These are phyloP conservation scores for Pseudocercospora fijiensis DNA, from an alignment of 2,329 filamentous ascomycete species.

Conservation along the genomic window DNA sequence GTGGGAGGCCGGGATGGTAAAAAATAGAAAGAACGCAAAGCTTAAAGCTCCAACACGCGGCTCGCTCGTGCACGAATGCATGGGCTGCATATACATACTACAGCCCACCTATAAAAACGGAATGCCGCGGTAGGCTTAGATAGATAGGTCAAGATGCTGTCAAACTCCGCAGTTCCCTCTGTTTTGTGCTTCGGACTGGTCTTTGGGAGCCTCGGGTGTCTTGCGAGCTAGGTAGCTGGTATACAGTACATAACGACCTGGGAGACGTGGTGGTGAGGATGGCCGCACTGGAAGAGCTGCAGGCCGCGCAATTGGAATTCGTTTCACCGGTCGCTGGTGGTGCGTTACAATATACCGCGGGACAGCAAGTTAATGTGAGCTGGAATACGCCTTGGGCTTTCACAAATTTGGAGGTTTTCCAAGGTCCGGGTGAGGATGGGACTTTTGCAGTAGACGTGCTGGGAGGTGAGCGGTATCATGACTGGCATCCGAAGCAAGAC, in stretches of 20 bases:
- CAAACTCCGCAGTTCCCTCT: slow-evolving; percentile 1
- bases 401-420: slow-evolving; percentile 20
- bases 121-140: slow-evolving; percentile 7
- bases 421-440: slow-evolving; percentile 18
- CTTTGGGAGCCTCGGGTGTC: slow-evolving; percentile 1
- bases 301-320: slow-evolving; percentile 16
- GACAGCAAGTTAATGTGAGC: slow-evolving; percentile 17
- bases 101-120: slow-evolving; percentile 2
- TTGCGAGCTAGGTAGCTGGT: not conserved
- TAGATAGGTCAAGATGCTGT: not conserved
- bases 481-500: not conserved
- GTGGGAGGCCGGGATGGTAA: not conserved
- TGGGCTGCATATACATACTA: slow-evolving; percentile 6
- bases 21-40: slow-evolving; percentile 5
- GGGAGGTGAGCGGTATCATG: slow-evolving; percentile 14
- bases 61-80: slow-evolving; percentile 1
- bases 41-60: slow-evolving; percentile 6
- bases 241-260: not conserved
- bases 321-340: slow-evolving; percentile 4
- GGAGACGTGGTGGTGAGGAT: not conserved
- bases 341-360: slow-evolving; percentile 6
- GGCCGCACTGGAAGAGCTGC: slow-evolving; percentile 18
- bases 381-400: slow-evolving; percentile 22
- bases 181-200: not conserved
- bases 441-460: slow-evolving; percentile 19